These are phyloP conservation scores for Zoysia pacifica DNA, from an alignment of 176 grass and related monocot species.

Conservation along the genomic window DNA sequence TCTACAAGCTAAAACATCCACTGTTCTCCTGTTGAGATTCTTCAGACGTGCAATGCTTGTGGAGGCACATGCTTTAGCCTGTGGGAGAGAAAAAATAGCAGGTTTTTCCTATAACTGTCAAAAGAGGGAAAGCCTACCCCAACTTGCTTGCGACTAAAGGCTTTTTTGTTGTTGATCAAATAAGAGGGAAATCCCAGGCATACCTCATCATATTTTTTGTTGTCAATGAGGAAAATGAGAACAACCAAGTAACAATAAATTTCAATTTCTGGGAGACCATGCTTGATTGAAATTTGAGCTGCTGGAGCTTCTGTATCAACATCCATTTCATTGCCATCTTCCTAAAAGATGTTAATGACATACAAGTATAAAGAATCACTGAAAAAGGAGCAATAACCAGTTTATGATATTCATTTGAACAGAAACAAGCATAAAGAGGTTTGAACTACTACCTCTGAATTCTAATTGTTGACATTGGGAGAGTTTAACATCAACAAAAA, in stretches of 20 bases:
- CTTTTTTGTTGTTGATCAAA: background rate
- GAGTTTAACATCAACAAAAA: too few relatives aligned
- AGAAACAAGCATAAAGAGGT: background rate
- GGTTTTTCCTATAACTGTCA: background rate
- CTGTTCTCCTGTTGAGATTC: constrained; percentile 87
- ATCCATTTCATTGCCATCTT: constrained; percentile 75
- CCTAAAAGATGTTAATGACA: constrained; percentile 43
- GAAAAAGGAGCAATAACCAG: background rate
- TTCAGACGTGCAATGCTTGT: constrained; percentile 72
- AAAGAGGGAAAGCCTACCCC: background rate
- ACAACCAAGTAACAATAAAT: constrained; percentile 89
- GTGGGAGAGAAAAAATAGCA: constrained; percentile 23
- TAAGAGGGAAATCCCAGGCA: background rate
- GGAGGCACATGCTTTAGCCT: constrained; percentile 81
- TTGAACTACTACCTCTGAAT: background rate
- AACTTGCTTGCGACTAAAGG: too few relatives aligned
- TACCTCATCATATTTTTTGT: constrained; percentile 80
- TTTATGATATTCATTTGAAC: background rate
- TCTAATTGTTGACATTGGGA: too few relatives aligned
- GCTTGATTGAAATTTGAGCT: constrained; percentile 58
- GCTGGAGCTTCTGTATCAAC: constrained; percentile 51
- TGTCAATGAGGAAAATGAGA: constrained; percentile 73
- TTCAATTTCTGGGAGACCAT: constrained; percentile 70
- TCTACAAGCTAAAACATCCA: constrained; percentile 76
- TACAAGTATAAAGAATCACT: background rate